Base-by-base conservation (phyloP, 2,329 filamentous ascomycete species). In the Penicillium sp. region DNA sequence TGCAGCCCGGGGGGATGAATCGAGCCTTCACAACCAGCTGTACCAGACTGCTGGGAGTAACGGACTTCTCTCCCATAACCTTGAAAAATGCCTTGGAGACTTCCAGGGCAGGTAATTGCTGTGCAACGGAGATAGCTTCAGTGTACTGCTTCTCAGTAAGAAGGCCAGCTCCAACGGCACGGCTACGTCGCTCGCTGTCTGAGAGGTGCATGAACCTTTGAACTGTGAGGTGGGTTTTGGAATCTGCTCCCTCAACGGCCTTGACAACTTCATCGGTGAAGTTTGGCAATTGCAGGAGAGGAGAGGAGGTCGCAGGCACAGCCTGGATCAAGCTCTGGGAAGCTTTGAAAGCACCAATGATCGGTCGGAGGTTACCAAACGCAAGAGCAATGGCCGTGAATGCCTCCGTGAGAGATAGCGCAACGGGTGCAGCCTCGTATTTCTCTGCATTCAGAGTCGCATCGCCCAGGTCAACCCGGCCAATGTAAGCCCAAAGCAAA, bases 61-160 rank as follows among this genome's bases (percentile, higher is more conserved):
- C 91, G 74, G 89, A 90, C 64, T 90, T 90, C 78, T 99, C 96
- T 71, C 95, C 95, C 52, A 91, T 88, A 46, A 99, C 96, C 82
- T 99, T 99, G 86, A 99, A 99, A 78, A 96, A 99, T 8, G 92
- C 91, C 78, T 92, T 96, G 70, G 91, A 91, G 11, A 99, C 87
- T 56, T 90, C 85, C 54, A 99, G 82, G 62, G 87, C 85, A 1
- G 95, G 95, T 27, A 99, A 82, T 76, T 97, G 91, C 66, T 87
- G 86, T 27, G 92, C 93, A 29, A 97, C 89, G 47, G 78, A 77
- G 58, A 96, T 82, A 37, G 89, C 90, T 43, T 87, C 84, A 62
- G 85, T 80, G 76, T 96, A 96, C 74, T 97, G 86, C 58, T 84
- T 76, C 64, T 91, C 87, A 4, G 84, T 87, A 37, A 99, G 79